Evolutionary conservation across 2,329 filamentous ascomycete species (phyloP), one percentile per base, ranked within the genome.

Genomic region (Emmonsiellopsis sp.): DNA sequence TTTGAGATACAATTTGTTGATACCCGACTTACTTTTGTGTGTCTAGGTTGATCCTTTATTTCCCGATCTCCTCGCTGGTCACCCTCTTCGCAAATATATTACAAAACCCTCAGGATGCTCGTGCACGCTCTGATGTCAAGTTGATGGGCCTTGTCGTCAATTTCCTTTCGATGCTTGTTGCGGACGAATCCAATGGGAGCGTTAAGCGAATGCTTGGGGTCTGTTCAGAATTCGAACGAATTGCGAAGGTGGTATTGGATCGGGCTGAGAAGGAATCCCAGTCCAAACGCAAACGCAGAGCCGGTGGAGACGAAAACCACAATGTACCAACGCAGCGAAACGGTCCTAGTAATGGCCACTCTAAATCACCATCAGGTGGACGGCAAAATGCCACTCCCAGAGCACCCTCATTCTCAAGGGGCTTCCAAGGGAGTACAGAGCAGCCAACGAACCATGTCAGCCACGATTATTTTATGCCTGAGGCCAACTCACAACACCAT

Each of bases 31-130:
- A 62, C 45, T 64, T 73, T 55, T 56, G 10, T 17, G 10, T 53
- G 42, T 21, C 5, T 48, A 83, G 80, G 89, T 80, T 98, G 65
- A 88, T 96, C 60, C 75, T 97, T 9, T 98, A 98, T 71, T 98
- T 95, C 71, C 93, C 93, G 0, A 91, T 98, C 7, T 95, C 93
- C 0, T 88, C 93, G 1, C 80, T 97, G 4, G 90, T 98, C 44
- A 97, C 93, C 0, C 75, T 98, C 2, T 98, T 98, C 64, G 91
- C 92, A 55, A 96, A 97, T 63, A 94, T 97, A 46, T 72, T 98
- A 0, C 93, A 98, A 67, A 97, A 97, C 61, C 93, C 93, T 0
- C 82, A 92, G 55, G 93, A 98, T 64, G 83, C 87, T 1, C 81
- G 90, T 45, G 92, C 92, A 42, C 84, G 89, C 52, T 90, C 90